phyloP scores from a whole-genome alignment of 768 basidiomycete species.

The Xerocomellus amylosporus region DNA sequence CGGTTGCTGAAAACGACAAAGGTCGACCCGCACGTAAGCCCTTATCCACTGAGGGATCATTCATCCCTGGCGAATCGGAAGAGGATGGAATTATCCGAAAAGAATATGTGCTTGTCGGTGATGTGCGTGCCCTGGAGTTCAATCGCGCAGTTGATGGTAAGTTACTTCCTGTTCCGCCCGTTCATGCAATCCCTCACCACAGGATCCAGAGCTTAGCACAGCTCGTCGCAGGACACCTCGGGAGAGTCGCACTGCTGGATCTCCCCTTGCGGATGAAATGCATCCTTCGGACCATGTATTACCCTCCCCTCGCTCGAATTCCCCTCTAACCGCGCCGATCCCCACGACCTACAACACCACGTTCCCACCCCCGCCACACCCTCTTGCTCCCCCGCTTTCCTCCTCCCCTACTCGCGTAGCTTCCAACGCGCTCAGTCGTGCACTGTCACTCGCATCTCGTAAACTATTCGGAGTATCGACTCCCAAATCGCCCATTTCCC shows the following conservation, averaged over 20 bases:
- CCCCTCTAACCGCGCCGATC: conserved; percentile 23
- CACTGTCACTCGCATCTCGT: conserved; percentile 76
- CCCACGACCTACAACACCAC: conserved; percentile 42
- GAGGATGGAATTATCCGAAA: conserved; percentile 75
- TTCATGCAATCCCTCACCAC: conserved; percentile 10
- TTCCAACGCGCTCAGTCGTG: conserved; percentile 73
- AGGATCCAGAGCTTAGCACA: conserved; percentile 55
- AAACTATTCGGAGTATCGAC: conserved; percentile 67
- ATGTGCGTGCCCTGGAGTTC: conserved; percentile 87
- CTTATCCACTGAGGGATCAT: conserved; percentile 56
- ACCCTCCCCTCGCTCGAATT: conserved; percentile 22
- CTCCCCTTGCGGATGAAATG: conserved; percentile 48
- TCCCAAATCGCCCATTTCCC: conserved; percentile 36
- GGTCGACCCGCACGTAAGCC: conserved; percentile 17
- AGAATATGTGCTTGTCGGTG: conserved; percentile 94
- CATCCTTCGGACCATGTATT: conserved; percentile 36
- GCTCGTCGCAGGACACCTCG: conserved; percentile 58
- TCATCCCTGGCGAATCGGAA: conserved; percentile 81
- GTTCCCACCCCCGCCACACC: conserved; percentile 64
- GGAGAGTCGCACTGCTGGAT: conserved; percentile 51
- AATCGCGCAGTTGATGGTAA: conserved; percentile 88
- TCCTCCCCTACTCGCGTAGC: conserved; percentile 67
- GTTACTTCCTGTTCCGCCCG: conserved; percentile 19
- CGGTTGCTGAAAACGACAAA: conserved; percentile 12
- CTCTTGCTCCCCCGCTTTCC: conserved; percentile 52